These are phyloP conservation scores for Pleurotus ostreatus DNA, from an alignment of 768 basidiomycete species.

Conservation along the genomic window DNA sequence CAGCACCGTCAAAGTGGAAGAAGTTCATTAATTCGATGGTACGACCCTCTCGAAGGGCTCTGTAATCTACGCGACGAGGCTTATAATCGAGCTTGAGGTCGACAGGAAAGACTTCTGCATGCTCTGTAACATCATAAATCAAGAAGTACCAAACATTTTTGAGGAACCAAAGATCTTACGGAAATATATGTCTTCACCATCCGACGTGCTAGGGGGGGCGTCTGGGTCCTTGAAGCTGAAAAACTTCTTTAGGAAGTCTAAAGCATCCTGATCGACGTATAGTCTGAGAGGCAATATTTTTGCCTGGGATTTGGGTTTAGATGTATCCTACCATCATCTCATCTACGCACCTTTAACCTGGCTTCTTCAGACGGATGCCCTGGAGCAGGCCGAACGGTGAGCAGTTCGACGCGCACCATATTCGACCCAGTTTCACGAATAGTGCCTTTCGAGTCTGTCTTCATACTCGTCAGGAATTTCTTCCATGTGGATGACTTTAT, in stretches of 20 bases:
- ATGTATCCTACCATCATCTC: not conserved
- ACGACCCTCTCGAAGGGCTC: conserved; percentile 82
- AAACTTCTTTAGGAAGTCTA: conserved; percentile 97
- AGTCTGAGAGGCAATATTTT: conserved; percentile 88
- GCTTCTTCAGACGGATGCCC: conserved; percentile 70
- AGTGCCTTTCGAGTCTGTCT: conserved; percentile 82
- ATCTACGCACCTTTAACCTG: conserved; percentile 61
- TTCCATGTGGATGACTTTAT: conserved; percentile 99
- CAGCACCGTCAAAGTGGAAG: conserved; percentile 98
- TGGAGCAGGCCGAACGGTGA: conserved; percentile 67
- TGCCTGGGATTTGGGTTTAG: conserved; percentile 45
- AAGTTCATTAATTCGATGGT: conserved; percentile 99
- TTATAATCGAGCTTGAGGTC: conserved; percentile 98
- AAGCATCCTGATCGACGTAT: conserved; percentile 96
- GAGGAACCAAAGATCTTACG: conserved; percentile 42
- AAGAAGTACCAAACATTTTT: not conserved
- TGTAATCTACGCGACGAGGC: conserved; percentile 93
- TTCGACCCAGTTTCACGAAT: conserved; percentile 87
- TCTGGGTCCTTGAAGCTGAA: conserved; percentile 80
- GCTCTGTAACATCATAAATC: conserved; percentile 45
- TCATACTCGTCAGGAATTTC: conserved; percentile 88
- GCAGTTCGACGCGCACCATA: conserved; percentile 88
- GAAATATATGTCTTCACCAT: conserved; percentile 58
- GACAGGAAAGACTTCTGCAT: conserved; percentile 92
- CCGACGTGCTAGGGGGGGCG: conserved; percentile 30